A percentile compares a stretch with the other conserved stretches of the same genome.
phyloP scores from a whole-genome alignment of 2,329 filamentous ascomycete species.

The Sphaerulina vaccinii region DNA sequence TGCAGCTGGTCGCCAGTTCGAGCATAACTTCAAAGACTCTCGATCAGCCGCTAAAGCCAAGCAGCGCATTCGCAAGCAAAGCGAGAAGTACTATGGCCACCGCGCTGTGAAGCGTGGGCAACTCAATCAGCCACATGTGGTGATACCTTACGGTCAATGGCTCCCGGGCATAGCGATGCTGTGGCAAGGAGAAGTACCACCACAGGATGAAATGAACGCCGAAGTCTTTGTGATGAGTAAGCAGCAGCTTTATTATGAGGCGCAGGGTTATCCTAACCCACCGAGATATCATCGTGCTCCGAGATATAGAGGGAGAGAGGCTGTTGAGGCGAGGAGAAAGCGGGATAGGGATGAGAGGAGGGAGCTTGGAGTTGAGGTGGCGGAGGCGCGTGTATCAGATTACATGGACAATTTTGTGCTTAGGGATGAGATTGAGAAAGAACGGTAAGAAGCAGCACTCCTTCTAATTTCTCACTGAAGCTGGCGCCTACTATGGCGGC shows the following conservation, averaged over 20 bases:
- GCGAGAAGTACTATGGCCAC: conserved; percentile 19
- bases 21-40: conserved; percentile 21
- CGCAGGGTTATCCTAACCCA: neutral
- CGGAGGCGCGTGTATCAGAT: too few species aligned
- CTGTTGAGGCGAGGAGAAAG: neutral
- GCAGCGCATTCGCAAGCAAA: conserved; percentile 10
- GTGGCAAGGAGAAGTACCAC: neutral
- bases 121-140: conserved; percentile 11
- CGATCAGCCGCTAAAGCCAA: conserved; percentile 20
- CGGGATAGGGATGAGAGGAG: too few species aligned
- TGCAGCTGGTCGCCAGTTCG: conserved; percentile 8
- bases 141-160: too few species aligned
- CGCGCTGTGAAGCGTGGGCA: conserved; percentile 17
- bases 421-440: too few species aligned
- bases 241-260: neutral
- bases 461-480: too few species aligned
- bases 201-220: conserved; percentile 3
- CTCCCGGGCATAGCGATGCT: too few species aligned
- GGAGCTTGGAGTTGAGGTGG: too few species aligned
- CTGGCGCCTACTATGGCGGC: too few species aligned
- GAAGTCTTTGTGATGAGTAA: conserved; percentile 7
- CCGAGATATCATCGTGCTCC: neutral
- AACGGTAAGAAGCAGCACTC: too few species aligned
- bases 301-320: neutral
- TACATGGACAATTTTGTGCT: too few species aligned